Base-by-base conservation (phyloP, 371 early-diverging fungal genomes). In the Dinochytrium kinnereticum region DNA sequence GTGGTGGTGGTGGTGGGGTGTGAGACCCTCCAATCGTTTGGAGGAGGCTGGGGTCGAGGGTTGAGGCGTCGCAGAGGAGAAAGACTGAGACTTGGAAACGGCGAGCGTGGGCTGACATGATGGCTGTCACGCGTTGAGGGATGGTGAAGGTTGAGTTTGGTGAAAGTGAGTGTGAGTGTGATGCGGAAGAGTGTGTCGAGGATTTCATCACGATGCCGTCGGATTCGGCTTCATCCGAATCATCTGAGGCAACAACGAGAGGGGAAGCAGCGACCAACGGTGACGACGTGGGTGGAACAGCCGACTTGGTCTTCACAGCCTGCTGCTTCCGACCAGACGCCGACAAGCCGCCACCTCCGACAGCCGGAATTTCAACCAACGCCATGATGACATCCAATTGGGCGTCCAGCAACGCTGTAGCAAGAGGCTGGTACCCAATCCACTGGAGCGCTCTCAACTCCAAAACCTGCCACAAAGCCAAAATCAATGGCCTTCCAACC, bases 381-480 rank as follows among this genome's bases (percentile, higher is more conserved):
- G 81, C 68, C 21, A 51, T 34, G 19, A 87, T 73, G 40, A 84
- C 76, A 21, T 78, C 66, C 50, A 84, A 78, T 71, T 87, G 84
- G 38, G 81, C 85, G 40, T 78, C 77, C 24, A 87, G 73, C 33
- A 87, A 64, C 3, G 71, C 69, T 1, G 68, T 50, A n/a, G 78
- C 79, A n/a, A 87, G 76, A 0, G 69, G 67, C 1, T 61, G 67
- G 61, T 78, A 53, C 5, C 82, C 84, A n/a, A 85, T 81, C 81
- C 81, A 85, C 67, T 87, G 85, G 34, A 75, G 70, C 3, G 84
- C 86, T 28, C 80, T 71, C 68, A 81, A 74, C 71, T 87, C 83
- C 74, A 87, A 87, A 5, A 87, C 86, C 69, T 87, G 87, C 87
- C 86, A 86, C 7, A 87, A 36, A 2, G 86, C 80, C 37, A 86